Evolutionary conservation across 2,329 filamentous ascomycete genomes (phyloP), one percentile per base, ranked within the genome.

Genomic region (Fusarium concolor): DNA sequence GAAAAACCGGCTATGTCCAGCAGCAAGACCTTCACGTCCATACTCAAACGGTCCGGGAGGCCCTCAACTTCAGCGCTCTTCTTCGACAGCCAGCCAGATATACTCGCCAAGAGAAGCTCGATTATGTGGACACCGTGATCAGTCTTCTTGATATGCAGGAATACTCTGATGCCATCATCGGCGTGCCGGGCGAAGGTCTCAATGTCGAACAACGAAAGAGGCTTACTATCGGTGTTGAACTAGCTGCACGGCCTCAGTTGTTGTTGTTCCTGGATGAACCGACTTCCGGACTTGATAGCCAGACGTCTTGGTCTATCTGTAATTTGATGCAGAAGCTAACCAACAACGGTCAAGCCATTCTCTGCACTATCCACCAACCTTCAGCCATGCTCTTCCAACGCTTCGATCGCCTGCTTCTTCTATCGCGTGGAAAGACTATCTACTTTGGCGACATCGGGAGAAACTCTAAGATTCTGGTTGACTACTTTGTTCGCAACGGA

Each of bases 1-100:
- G 93, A 57, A 94, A 93, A 80, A 95, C 92, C 0, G 93, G 93
- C 37, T 96, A 96, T 70, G 93, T 93, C 24, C 92, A 96, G 75
- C 93, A 96, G 76, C 92, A 96, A 75, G 93, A 97, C 84, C 84
- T 96, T 6, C 93, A 96, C 76, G 84, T 95, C 31, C 84, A 89
- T 20, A 96, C 92, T 0, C 88, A 89, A 1, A 96, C 93, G 0
- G 93, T 96, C 28, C 89, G 93, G 60, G 93, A 97, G 78, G 92
- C 93, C 10, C 84, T 97, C 24, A 87, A 87, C 63, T 97, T 97
- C 78, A 93, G 90, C 72, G 93, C 93, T 15, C 78, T 93, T 14
- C 88, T 97, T 37, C 90, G 93, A 65, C 93, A 96, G 71, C 92
- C 93, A 2, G 86, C 86, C 35, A 81, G 88, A 41, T 85, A 90